Evolutionary conservation across 176 grass and related monocot genomes (phyloP).

Genomic region (Avena atlantica): DNA sequence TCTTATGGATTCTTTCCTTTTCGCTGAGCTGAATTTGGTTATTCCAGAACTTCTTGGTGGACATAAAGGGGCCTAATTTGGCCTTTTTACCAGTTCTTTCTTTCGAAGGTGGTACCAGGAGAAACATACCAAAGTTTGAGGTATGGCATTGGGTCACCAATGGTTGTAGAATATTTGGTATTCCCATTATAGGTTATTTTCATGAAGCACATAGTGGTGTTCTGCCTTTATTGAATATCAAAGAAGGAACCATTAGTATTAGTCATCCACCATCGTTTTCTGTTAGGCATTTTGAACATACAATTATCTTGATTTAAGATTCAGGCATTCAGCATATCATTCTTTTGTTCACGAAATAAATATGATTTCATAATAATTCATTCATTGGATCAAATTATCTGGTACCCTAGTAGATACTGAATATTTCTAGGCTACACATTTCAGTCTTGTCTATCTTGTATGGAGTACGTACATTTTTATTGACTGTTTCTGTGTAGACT

Average conservation of each 20-base stretch:
- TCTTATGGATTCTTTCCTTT: conserved; percentile 3
- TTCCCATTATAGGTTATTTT: conserved; percentile 32
- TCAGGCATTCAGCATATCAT: conserved; percentile 10
- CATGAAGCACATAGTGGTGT: conserved; percentile 2
- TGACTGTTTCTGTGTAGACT: conserved; percentile 6
- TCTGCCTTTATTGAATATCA: not conserved
- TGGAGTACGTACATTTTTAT: not conserved
- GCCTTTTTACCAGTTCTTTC: conserved; percentile 81
- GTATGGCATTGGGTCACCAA: conserved; percentile 44
- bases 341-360: not conserved
- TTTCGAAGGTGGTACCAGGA: conserved; percentile 96
- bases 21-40: conserved; percentile 18
- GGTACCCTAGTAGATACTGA: not conserved
- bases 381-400: conserved; percentile 5
- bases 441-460: not conserved
- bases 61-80: conserved; percentile 86
- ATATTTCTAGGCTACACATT: not conserved
- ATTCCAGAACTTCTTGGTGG: conserved; percentile 92
- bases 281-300: not conserved
- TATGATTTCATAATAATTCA: not conserved
- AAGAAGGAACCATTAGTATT: not conserved
- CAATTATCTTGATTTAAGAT: not conserved
- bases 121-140: conserved; percentile 96
- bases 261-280: not conserved
- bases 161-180: not conserved